Percentiles rank a stretch among this genome's conserved stretches.
Conservation (phyloP, 2,329 filamentous ascomycete species). For the Massarina eburnea region DNA sequence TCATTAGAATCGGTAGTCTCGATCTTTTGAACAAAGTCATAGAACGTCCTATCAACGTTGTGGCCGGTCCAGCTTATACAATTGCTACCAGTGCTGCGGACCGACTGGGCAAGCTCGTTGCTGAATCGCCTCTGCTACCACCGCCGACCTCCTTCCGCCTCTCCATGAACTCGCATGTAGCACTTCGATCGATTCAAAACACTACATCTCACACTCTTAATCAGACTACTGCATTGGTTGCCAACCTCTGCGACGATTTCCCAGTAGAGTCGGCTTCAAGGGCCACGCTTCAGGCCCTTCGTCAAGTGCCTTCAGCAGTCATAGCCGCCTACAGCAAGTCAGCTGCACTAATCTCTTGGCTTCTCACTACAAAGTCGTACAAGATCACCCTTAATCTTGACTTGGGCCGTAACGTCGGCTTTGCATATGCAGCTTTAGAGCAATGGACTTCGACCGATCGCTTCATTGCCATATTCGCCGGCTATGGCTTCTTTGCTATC, state of each 20-base stretch:
- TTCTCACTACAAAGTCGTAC: conserved; percentile 39
- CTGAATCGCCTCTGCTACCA: conserved; percentile 28
- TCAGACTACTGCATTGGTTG: conserved; percentile 29
- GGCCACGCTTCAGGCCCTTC: conserved; percentile 18
- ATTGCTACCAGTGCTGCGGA: conserved; percentile 39
- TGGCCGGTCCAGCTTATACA: conserved; percentile 33
- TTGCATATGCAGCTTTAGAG: conserved; percentile 37
- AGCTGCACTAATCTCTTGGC: conserved; percentile 21
- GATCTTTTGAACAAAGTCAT: conserved; percentile 18
- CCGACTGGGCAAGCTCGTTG: conserved; percentile 35
- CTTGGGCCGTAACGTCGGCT: conserved; percentile 21
- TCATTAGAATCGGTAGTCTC: conserved; percentile 22
- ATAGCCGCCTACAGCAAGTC: conserved; percentile 12
- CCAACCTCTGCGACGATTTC: conserved; percentile 27
- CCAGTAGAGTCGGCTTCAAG: conserved; percentile 21
- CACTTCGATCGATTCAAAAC: conserved; percentile 42
- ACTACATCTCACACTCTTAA: conserved; percentile 37
- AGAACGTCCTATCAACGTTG: conserved; percentile 19
- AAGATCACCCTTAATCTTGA: conserved; percentile 40
- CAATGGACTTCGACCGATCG: conserved; percentile 57
- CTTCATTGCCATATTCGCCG: conserved; percentile 73
- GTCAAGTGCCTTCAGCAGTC: conserved; percentile 16
- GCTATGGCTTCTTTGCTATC: conserved; percentile 76
- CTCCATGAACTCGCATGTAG: conserved; percentile 40
- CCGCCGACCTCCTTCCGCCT: conserved; percentile 38